Evolutionary conservation across 169 alveolate species (phyloP).

Genomic region (Babesia caballi): DNA sequence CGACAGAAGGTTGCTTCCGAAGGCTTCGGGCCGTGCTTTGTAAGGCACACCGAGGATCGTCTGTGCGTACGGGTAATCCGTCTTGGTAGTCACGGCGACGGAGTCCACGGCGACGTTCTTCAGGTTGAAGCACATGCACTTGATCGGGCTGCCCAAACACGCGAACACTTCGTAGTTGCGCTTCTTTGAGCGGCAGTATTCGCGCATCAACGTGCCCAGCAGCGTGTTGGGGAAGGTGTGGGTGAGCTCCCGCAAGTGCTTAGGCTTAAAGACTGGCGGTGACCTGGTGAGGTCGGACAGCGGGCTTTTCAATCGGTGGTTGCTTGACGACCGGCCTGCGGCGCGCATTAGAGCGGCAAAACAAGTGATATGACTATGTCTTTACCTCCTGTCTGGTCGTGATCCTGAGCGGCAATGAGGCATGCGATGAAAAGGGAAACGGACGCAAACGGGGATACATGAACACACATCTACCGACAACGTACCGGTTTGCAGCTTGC

Average conservation of each 20-base stretch:
- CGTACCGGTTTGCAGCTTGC: neutral
- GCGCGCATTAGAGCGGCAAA: neutral
- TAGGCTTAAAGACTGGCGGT: neutral
- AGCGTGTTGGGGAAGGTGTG: neutral
- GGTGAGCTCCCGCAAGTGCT: neutral
- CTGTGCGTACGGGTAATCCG: neutral
- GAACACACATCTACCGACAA: neutral
- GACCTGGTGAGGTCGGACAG: neutral
- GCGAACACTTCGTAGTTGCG: neutral
- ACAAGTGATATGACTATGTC: neutral
- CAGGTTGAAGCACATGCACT: neutral
- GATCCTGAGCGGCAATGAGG: neutral
- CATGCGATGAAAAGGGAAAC: neutral
- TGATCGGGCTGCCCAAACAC: neutral
- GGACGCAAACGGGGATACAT: neutral
- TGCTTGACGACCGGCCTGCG: neutral
- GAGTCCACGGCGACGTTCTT: neutral
- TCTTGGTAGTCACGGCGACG: neutral
- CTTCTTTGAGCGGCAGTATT: neutral
- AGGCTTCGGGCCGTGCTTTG: neutral
- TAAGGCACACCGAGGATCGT: slow-evolving; percentile 1
- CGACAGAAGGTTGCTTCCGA: neutral
- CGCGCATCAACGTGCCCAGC: slow-evolving; percentile 11
- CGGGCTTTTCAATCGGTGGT: neutral
- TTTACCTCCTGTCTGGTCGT: neutral